phyloP scores from a whole-genome alignment of 768 basidiomycete species.

The Punctularia strigosozonata region DNA sequence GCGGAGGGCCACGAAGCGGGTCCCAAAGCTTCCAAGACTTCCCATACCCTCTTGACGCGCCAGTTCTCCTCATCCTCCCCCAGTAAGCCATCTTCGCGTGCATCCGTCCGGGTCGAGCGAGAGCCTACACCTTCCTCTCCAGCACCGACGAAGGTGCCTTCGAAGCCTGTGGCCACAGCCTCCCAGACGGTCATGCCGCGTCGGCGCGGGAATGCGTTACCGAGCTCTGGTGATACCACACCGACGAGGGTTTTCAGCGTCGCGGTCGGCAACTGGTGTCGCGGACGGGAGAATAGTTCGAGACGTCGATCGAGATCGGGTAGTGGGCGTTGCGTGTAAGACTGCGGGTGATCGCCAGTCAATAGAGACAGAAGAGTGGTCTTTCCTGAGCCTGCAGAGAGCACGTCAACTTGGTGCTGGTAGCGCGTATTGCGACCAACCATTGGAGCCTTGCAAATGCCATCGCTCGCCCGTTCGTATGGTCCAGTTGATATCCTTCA shows the following conservation, averaged over 20 bases:
- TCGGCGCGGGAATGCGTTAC: conserved; percentile 79
- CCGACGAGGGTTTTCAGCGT: conserved; percentile 59
- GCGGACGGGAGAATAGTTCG: conserved; percentile 48
- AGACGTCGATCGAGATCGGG: conserved; percentile 35
- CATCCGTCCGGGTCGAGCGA: conserved; percentile 2
- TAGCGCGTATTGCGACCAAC: conserved; percentile 22
- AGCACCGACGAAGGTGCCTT: conserved; percentile 62
- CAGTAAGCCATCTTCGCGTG: conserved; percentile 26
- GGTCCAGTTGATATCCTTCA: conserved; percentile 72
- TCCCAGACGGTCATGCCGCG: conserved; percentile 61
- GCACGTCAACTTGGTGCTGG: background rate
- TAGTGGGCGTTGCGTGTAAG: conserved; percentile 54
- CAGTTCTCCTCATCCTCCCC: conserved; percentile 21
- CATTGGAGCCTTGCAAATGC: conserved; percentile 87
- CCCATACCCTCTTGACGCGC: conserved; percentile 33
- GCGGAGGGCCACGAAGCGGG: conserved; percentile 35
- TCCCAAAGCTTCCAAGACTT: conserved; percentile 55
- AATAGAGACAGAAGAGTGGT: conserved; percentile 85
- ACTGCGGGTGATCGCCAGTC: conserved; percentile 92
- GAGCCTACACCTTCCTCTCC: conserved; percentile 31
- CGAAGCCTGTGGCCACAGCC: conserved; percentile 80
- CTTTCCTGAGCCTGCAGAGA: conserved; percentile 72
- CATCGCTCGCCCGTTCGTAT: conserved; percentile 76
- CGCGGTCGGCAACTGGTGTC: conserved; percentile 56
- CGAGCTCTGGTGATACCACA: conserved; percentile 80